These are phyloP conservation scores for Dactylellina parvicollis DNA, from an alignment of 2,329 filamentous ascomycete genomes.

Conservation along the genomic window DNA sequence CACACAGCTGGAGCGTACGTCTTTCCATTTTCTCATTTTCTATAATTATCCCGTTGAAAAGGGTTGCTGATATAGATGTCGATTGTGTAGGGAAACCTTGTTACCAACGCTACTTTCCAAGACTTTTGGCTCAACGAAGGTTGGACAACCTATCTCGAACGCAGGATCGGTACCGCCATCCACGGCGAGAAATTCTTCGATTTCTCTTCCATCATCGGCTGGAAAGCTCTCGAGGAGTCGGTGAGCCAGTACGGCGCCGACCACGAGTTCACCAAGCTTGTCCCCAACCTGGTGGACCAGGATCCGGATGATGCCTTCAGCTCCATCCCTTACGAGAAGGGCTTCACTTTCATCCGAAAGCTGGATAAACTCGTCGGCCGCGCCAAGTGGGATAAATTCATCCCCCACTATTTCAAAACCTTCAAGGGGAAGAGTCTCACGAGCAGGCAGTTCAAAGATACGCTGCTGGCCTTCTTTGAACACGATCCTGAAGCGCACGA, in stretches of 20 bases:
- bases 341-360: constrained; percentile 91
- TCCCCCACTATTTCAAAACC: constrained; percentile 89
- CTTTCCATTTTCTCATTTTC: not conserved
- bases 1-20: constrained; percentile 71
- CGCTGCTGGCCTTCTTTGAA: constrained; percentile 84
- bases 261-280: constrained; percentile 91
- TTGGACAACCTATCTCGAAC: constrained; percentile 95
- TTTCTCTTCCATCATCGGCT: constrained; percentile 95
- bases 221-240: constrained; percentile 86
- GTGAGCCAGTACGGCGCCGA: constrained; percentile 81
- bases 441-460: constrained; percentile 92
- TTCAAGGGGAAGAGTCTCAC: constrained; percentile 89
- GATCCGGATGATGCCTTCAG: constrained; percentile 97
- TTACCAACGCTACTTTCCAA: constrained; percentile 67
- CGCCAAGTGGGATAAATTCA: constrained; percentile 92
- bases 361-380: constrained; percentile 86
- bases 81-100: constrained; percentile 61
- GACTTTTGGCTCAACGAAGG: constrained; percentile 75
- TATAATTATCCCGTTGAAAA: not conserved
- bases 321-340: constrained; percentile 92
- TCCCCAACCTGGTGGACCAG: constrained; percentile 85
- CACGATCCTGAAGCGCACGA: constrained; percentile 70
- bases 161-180: constrained; percentile 78
- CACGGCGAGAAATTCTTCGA: constrained; percentile 88
- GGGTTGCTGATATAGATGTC: not conserved